Evolutionary conservation across 2,329 filamentous ascomycete genomes (phyloP).

Genomic region (Juglanconis oblonga): DNA sequence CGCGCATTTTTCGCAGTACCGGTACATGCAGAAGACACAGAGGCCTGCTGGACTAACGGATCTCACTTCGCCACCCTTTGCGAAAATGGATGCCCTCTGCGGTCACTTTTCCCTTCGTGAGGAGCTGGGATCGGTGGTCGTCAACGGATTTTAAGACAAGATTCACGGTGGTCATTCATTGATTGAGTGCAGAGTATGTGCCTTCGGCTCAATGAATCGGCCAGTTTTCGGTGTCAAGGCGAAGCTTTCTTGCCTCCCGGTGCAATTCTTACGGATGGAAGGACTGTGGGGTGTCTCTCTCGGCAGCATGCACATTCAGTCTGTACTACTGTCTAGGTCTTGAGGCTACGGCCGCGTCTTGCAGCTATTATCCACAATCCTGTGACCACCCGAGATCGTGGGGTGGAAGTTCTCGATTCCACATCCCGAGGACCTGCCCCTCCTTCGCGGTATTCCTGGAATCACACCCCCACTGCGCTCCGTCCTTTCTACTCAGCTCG

Average conservation of each 20-base stretch:
- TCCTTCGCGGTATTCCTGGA: not conserved
- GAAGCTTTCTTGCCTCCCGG: too few relatives aligned
- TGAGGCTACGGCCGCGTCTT: not conserved
- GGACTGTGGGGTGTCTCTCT: not conserved
- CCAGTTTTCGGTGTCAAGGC: too few relatives aligned
- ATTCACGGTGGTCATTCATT: too few relatives aligned
- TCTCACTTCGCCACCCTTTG: conserved; percentile 12
- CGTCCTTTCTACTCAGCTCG: not conserved
- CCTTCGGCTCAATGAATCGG: too few relatives aligned
- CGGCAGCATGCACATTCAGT: not conserved
- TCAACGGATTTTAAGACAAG: too few relatives aligned
- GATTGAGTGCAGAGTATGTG: too few relatives aligned
- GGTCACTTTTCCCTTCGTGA: not conserved
- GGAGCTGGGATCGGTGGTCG: too few relatives aligned
- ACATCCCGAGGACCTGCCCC: not conserved
- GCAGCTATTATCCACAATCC: not conserved
- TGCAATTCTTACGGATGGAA: not conserved
- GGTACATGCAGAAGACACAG: conserved; percentile 7
- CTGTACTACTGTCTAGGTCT: not conserved
- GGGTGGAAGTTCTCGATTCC: not conserved
- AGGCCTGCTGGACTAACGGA: not conserved
- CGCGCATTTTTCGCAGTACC: not conserved
- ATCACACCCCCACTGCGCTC: not conserved
- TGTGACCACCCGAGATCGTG: not conserved
- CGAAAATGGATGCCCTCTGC: not conserved